Evolutionary conservation across 2,329 filamentous ascomycete genomes (phyloP), one percentile per base, ranked within the genome.

Genomic region (Ophiostoma fasciatum): DNA sequence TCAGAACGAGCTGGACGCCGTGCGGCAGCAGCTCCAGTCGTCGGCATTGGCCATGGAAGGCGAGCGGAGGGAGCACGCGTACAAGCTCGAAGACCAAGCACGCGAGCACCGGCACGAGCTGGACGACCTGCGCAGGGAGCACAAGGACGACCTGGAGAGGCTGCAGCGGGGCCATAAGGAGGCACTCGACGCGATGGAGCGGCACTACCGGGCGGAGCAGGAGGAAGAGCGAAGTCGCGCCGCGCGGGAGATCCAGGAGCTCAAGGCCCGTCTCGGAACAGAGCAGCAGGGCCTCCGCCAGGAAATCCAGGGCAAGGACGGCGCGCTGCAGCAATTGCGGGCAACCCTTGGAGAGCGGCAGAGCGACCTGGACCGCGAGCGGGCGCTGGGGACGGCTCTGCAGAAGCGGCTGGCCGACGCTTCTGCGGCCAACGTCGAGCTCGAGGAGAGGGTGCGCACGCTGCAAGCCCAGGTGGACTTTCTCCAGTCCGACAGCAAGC

Each of bases 401-500:
- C 62, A 66, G 43, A 61, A 56, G 21, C 70, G 60, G 26, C 56
- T 82, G 14, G 62, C 68, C 4, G 73, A 77, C 27, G 62, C 72
- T 7, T 67, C 72, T 4, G 64, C 66, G 8, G 71, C 74, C 28
- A 75, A 73, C 39, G 63, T 74, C 10, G 71, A 71, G 0, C 63
- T 94, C 10, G 83, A 94, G 46, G 77, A 74, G 25, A 75, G 80
- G 18, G 76, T 82, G 44, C 75, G 78, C 43, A 79, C 78, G 4
- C 68, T 93, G 44, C 74, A 78, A 46, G 82, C 82, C 2, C 82
- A 88, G 47, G 81, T 93, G 39, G 78, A 87, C 45, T 93, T 92
- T 51, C 71, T 94, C 14, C 84, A 94, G 53, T 90, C 83, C 0
- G 84, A 85, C 49, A 85, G 75, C 54, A 82, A 93, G 55, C 81